Percentiles rank a stretch among this genome's conserved stretches.
Conservation (phyloP, 495 filamentous ascomycete species). For the Hypoxylon trugodes region DNA sequence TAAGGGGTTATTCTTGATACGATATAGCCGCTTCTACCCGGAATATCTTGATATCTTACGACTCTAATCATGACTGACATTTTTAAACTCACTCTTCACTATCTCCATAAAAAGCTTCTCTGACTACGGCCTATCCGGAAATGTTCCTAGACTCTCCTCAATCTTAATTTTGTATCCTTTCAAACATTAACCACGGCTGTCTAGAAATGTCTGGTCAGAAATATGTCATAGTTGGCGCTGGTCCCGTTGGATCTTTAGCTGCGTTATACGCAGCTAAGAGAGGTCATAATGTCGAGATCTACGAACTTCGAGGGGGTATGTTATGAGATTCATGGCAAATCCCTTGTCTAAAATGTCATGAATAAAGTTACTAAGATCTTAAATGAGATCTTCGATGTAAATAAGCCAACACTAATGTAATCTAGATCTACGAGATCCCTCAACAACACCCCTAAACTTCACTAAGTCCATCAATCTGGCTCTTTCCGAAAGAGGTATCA, state of each 20-base stretch:
- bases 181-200: no score
- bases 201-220: conserved; percentile 61
- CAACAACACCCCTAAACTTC: conserved; percentile 90
- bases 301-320: conserved; percentile 91
- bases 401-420: conserved; percentile 14
- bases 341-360: neutral
- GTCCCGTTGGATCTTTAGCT: conserved; percentile 90
- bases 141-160: no score
- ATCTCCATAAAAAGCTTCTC: no score
- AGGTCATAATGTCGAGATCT: conserved; percentile 90
- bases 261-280: conserved; percentile 89
- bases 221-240: conserved; percentile 85
- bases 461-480: conserved; percentile 98
- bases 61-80: neutral
- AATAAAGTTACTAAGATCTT: neutral
- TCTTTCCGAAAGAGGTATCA: conserved; percentile 92
- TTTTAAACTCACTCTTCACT: neutral
- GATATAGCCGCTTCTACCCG: conserved; percentile 30
- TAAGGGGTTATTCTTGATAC: no score
- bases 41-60: neutral
- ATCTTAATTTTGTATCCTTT: no score
- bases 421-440: conserved; percentile 83
- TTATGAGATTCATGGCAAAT: conserved; percentile 7
- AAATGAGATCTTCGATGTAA: no score
- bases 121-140: no score